Base-by-base conservation (phyloP, 192 early-diverging fungal species). In the Gorgonomyces haynaldii region DNA sequence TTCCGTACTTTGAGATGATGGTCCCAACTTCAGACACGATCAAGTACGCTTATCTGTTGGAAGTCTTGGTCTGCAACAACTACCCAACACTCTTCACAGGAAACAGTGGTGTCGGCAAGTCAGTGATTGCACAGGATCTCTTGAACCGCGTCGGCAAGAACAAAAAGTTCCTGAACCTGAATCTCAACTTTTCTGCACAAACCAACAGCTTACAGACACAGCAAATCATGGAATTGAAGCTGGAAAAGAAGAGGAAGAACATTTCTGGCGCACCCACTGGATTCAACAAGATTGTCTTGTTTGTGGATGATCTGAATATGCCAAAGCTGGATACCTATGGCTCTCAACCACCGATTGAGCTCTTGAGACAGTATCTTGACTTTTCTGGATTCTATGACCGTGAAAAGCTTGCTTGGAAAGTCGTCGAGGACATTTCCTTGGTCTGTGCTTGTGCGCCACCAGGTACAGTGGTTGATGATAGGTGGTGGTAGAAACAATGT, bases 281-380 rank as follows among this genome's bases (percentile, higher is more conserved):
- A 10, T 61, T 55, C 34, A 66, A 55, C 37, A 72, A 64, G 46
- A 68, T 78, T 34, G 62, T 75, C n/a, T 42, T 78, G 10, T 78
- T 78, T 60, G 67, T 78, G 8, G 76, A 78, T 50, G 76, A 78
- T 45, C 50, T 78, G 27, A 78, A 78, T 49, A 78, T 78, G 72
- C 72, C 76, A 3, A 78, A 78, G 32, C 57, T 74, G 6, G 74
- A 77, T 43, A 77, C 70, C 0, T 76, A 76, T 46, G 75, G 75
- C 28, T 70, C 75, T 25, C 75, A 78, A 48, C 69, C 75, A 22
- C 69, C 75, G 17, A 74, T 78, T 45, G 75, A 78, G 46, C 56
- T 78, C 5, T 21, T 78, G 2, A 51, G 75, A 17, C 75, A 78
- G 47, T 78, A 67, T 40, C 37, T 78, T 7, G 75, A 72, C 32